phyloP scores from a whole-genome alignment of 192 early-diverging fungal genomes.

The Coemansia sp. region DNA sequence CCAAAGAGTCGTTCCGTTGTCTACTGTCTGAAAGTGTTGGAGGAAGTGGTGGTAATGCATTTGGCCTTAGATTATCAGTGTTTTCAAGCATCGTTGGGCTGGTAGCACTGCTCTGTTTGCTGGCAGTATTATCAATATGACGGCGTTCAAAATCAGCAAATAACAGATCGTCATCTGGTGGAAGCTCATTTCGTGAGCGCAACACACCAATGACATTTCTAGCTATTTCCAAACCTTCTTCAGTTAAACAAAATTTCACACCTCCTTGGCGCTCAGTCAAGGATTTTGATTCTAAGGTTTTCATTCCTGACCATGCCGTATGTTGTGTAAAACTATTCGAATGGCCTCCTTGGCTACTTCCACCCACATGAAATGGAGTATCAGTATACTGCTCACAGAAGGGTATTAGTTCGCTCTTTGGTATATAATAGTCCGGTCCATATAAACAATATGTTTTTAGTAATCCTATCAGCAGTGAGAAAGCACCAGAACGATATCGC shows the following conservation, averaged over 20 bases:
- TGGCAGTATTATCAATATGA: neutral
- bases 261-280: slow-evolving; percentile 64
- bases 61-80: neutral
- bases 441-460: slow-evolving; percentile 44
- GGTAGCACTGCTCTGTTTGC: neutral
- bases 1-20: neutral
- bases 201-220: slow-evolving; percentile 45
- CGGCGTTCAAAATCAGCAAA: slow-evolving; percentile 21
- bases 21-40: neutral
- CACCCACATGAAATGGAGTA: slow-evolving; percentile 58
- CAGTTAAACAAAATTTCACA: slow-evolving; percentile 66
- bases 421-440: slow-evolving; percentile 52
- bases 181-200: slow-evolving; percentile 26
- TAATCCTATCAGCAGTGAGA: slow-evolving; percentile 75
- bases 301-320: slow-evolving; percentile 78
- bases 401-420: slow-evolving; percentile 70
- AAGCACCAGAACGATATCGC: slow-evolving; percentile 71
- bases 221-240: slow-evolving; percentile 67
- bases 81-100: neutral
- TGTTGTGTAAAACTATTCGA: slow-evolving; percentile 42
- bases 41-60: neutral
- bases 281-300: slow-evolving; percentile 67
- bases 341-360: slow-evolving; percentile 40
- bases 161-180: slow-evolving; percentile 13
- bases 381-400: slow-evolving; percentile 66